A percentile compares a stretch with the other conserved stretches of the same genome.
Evolutionary conservation across 108 stramenopile species (phyloP).

Genomic region (Schizochytrium sp.): DNA sequence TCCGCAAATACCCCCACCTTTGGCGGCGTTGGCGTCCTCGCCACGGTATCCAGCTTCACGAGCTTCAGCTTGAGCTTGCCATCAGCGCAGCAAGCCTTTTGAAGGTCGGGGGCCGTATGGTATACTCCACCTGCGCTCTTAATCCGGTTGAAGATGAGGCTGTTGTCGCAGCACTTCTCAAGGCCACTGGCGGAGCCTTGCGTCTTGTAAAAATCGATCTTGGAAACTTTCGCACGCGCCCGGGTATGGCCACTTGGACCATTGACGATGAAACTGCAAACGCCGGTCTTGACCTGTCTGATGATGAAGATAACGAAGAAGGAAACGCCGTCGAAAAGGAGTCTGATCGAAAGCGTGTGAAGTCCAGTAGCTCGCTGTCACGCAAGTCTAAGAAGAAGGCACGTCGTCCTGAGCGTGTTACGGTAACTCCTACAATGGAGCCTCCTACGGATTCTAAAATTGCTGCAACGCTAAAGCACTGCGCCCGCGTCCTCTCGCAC

Average conservation of each 20-base stretch:
- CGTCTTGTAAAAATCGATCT: slow-evolving; percentile 60
- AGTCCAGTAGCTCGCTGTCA: not conserved
- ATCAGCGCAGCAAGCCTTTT: slow-evolving; percentile 79
- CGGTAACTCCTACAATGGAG: slow-evolving; percentile 61
- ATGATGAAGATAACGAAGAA: slow-evolving; percentile 59
- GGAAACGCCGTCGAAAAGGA: slow-evolving; percentile 60
- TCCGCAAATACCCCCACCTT: slow-evolving; percentile 84
- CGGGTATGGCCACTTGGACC: slow-evolving; percentile 72
- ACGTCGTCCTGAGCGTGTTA: slow-evolving; percentile 63
- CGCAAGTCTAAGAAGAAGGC: slow-evolving; percentile 72
- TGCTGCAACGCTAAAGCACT: slow-evolving; percentile 29
- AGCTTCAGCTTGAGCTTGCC: slow-evolving; percentile 82
- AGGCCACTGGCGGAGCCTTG: slow-evolving; percentile 67
- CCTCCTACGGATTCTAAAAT: slow-evolving; percentile 11
- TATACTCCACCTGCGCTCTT: slow-evolving; percentile 87
- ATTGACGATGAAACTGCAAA: slow-evolving; percentile 81
- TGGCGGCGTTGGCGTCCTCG: slow-evolving; percentile 82
- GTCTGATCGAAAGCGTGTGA: slow-evolving; percentile 62
- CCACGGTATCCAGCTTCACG: slow-evolving; percentile 78
- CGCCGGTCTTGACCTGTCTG: slow-evolving; percentile 74
- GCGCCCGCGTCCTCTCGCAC: slow-evolving; percentile 61
- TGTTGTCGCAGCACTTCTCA: slow-evolving; percentile 83
- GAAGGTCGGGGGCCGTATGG: slow-evolving; percentile 80
- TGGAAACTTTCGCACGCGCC: slow-evolving; percentile 69
- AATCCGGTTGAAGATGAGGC: slow-evolving; percentile 94